Base-by-base conservation (phyloP, 257 asterid genomes). In the Schizonepeta tenuifolia region DNA sequence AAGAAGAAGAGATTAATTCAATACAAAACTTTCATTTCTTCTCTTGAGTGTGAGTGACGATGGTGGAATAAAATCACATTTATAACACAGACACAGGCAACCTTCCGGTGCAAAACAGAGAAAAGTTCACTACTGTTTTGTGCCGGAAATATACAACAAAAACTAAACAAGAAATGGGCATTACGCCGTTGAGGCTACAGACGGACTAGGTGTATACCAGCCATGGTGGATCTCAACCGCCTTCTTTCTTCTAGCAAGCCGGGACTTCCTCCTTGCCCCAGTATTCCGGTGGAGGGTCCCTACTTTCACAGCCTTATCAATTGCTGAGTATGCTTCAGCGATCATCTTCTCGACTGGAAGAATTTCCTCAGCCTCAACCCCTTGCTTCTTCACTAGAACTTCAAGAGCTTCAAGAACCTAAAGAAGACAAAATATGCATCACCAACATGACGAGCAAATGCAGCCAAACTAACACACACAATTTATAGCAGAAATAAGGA, bases 181-280 rank as follows among this genome's bases (percentile, higher is more conserved):
- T 81, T 79, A 88, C 5, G 80, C 86, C 9, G 83, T 24, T 31
- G 82, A 61, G 46, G 81, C 78, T 3, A 81, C 36, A 66, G 72
- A 84, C 18, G 89, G 78, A 40, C 76, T 83, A 8, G 97, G 97
- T 9, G 79, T 77, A 50, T 91, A 94, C 99, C 97, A 91, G 75
- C 99, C 99, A 49, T 85, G 92, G 75, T 82, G 87, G 68, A 91
- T 89, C 84, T 84, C 97, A 10, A 87, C 82, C 1, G 96, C 88
- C 78, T 87, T 89, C 86, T 91, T 94, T 49, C 97, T 87, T 78
- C 99, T 80, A 15, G 99, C 99, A 26, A 94, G 97, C 9, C 99
- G 84, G 46, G 99, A 94, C 75, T 94, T 91, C 78, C 99, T 94
- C 87, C 97, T 80, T 0, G 97, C 99, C 18, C 99, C 99, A 0